Evolutionary conservation across 2,329 filamentous ascomycete genomes (phyloP), one percentile per base, ranked within the genome.

Genomic region (Ceratocystis colombiana): DNA sequence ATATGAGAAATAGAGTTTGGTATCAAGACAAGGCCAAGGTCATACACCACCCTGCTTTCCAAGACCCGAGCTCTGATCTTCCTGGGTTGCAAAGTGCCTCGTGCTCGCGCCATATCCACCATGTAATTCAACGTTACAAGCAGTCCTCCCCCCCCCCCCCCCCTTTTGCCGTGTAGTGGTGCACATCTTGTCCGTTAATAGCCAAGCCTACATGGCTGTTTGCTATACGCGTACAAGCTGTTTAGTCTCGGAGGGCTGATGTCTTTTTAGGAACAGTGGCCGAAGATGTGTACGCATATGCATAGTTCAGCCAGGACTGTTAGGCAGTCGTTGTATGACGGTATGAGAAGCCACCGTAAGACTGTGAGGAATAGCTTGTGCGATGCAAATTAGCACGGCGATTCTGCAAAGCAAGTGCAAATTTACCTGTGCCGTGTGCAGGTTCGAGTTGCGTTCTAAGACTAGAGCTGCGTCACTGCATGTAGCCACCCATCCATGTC

Each of bases 121-220:
- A 12, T 22, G 50, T 55, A 25, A 55, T 55, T 55, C 50, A 55
- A 55, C 50, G 50, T 55, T 55, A 25, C 50, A 55, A 25, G 22
- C 10, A 28, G 50, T 6, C 50, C 12, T 25, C 22, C 45, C 45
- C 17, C 17, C 20, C 45, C 45, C 17, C 45, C 45, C 45, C n/a
- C n/a, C n/a, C n/a, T 28, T 28, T 55, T 55, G 20, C 15, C 25
- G 17, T 25, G 10, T 55, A 10, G 50, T 55, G 6, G 22, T 25
- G 20, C 50, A 55, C n/a, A 12, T 28, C 7, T 48, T 48, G n/a
- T 8, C 17, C 15, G 7, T 20, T 20, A 48, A 3, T 17, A 48
- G 5, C 50, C 20, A 12, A 5, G 10, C 17, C 50, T 55, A 55
- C 25, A 25, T 20, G 10, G n/a, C 10, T 20, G 17, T 25, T 22